Evolutionary conservation across 2,329 filamentous ascomycete genomes (phyloP).

Genomic region (Colletotrichum ledebouriae): DNA sequence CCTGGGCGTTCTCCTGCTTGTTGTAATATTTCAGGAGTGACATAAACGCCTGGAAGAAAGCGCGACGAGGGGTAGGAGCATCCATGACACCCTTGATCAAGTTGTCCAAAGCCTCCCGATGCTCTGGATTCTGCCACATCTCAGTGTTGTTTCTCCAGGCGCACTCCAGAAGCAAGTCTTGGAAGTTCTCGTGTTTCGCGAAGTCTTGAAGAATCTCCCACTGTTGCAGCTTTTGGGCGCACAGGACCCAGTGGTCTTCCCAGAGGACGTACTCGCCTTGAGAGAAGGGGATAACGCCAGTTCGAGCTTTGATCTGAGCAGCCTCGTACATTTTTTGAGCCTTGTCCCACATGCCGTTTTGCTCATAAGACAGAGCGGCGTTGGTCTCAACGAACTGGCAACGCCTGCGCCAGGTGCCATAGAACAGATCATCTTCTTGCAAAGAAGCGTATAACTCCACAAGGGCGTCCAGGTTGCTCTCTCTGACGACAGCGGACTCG

Average conservation of each 20-base stretch:
- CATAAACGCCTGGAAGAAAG: conserved; percentile 99
- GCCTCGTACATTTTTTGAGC: conserved; percentile 97
- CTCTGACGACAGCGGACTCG: conserved; percentile 85
- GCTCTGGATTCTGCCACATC: conserved; percentile 89
- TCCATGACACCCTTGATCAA: conserved; percentile 98
- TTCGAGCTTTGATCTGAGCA: conserved; percentile 96
- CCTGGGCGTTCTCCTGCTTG: conserved; percentile 82
- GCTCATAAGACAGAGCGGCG: conserved; percentile 95
- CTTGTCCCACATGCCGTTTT: conserved; percentile 99
- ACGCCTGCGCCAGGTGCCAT: conserved; percentile 94
- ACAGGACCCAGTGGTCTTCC: conserved; percentile 99
- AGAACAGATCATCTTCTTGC: conserved; percentile 97
- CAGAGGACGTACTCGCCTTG: conserved; percentile 98
- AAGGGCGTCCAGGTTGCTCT: conserved; percentile 96
- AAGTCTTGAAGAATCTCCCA: conserved; percentile 99
- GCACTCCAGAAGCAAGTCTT: conserved; percentile 93
- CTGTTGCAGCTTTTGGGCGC: conserved; percentile 97
- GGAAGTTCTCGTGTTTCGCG: conserved; percentile 98
- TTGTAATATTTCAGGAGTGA: conserved; percentile 93
- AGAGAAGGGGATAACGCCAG: conserved; percentile 95
- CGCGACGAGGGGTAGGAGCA: conserved; percentile 90
- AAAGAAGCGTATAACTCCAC: conserved; percentile 91
- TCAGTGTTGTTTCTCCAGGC: conserved; percentile 96
- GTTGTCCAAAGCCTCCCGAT: conserved; percentile 89
- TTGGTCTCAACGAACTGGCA: conserved; percentile 99